Base-by-base conservation (phyloP, 306 rosid genomes). In the Vicia villosa region DNA sequence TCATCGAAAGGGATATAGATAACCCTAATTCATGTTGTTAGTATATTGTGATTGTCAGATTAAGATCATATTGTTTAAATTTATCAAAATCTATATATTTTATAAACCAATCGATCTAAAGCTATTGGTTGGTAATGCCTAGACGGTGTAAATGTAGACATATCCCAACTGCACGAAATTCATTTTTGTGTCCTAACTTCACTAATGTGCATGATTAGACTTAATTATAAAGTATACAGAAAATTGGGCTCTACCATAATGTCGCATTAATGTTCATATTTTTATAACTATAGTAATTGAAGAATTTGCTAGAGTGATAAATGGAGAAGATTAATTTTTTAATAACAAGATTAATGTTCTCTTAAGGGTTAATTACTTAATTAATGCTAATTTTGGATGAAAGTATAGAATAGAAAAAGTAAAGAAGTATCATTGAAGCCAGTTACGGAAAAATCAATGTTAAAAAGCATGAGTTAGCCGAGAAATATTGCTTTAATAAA, bases 401-500 rank as follows among this genome's bases (percentile, higher is more conserved):
- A 43, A 73, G 41, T 49, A 24, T 41, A 62, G 28, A 41, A 30
- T 59, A 58, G 72, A 19, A 70, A 60, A 69, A 42, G 70, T 55
- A 51, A 50, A 34, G 8, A 34, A 34, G 38, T 34, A 34, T 34
- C 1, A 10, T 5, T 20, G 72, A 72, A 79, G 60, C 64, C 64
- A 49, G 69, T 59, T 67, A 63, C 59, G 59, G 83, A 49, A 75
- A 78, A 72, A 68, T 55, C 74, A 66, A 66, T 56, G 68, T 9
- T 55, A 41, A 78, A 47, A 52, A 41, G 51, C 58, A 42, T 59
- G 59, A 19, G 20, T 4, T 75, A 36, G 51, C 75, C 50, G 13
- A 2, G 75, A 73, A 79, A 30, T 15, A 66, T 38, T 76, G 79
- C 84, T 79, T 82, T 70, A 73, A 6, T 69, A 74, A 81, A 67